Base-by-base conservation (phyloP, 805 yeast species). In the Candida orba region DNA sequence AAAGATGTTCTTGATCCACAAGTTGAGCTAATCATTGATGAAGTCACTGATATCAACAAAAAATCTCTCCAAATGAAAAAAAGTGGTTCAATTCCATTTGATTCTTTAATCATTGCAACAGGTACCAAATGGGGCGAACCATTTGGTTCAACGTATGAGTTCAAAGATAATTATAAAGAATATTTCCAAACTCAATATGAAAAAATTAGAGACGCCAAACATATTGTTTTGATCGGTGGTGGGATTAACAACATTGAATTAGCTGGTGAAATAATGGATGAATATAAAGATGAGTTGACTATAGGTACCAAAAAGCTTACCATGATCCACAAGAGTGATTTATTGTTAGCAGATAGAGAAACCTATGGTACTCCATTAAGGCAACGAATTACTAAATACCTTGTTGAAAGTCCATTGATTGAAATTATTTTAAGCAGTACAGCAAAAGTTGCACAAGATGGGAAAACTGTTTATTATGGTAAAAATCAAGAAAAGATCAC, bases 221-320 rank as follows among this genome's bases (percentile, higher is more conserved):
- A 56, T 30, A 54, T 63, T 20, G 59, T 54, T 6, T 43, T 64
- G 23, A 50, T 63, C 17, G 69, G 69, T 34, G 68, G 64, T 22
- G 69, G 67, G 4, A 51, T 55, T 43, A 53, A 51, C 22, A 65
- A 59, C 31, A 47, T 46, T 18, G 69, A 65, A 44, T 30, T 64
- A 3, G 57, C 52, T 13, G 68, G 69, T 34, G 68, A 65, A 40
- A 29, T 64, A 8, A 49, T 57, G 5, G 43, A 50, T 42, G 39
- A 43, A 4, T 65, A 48, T 42, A 35, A 42, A 3, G 48, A 51
- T 6, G 47, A 52, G 30, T 5, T 55, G 24, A 34, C 30, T 20
- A 23, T 15, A 7, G 53, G 52, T 1, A 6, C 27, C 2, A 54
- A 54, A 41, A 44, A 38, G 23, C 38, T 54, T 20, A 50, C 55